Percentiles rank a stretch among this genome's conserved stretches.
Conservation (phyloP, 306 rosid genomes). For the Lupinus albus region DNA sequence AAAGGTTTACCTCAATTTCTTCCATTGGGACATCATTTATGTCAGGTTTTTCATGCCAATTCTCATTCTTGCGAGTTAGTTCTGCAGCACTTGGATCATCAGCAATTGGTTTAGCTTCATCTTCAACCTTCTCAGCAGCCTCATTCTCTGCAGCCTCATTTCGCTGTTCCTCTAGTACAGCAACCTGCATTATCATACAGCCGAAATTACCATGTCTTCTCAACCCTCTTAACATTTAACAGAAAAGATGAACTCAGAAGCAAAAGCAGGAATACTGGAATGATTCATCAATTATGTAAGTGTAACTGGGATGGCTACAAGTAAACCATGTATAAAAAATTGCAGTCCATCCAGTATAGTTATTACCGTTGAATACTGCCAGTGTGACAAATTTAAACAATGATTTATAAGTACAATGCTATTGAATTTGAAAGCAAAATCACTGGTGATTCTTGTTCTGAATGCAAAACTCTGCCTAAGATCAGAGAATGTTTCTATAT, state of each 20-base stretch:
- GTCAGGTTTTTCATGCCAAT: slow-evolving; percentile 82
- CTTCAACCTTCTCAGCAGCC: slow-evolving; percentile 62
- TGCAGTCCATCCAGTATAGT: slow-evolving; percentile 5
- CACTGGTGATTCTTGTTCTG: slow-evolving; percentile 9
- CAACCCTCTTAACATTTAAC: slow-evolving; percentile 19
- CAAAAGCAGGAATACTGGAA: not conserved
- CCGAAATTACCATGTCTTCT: slow-evolving; percentile 39
- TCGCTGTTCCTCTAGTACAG: slow-evolving; percentile 86
- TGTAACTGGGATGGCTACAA: not conserved
- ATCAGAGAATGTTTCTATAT: not conserved
- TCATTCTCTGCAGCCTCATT: slow-evolving; percentile 65
- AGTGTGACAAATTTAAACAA: not conserved
- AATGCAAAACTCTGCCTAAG: slow-evolving; percentile 6
- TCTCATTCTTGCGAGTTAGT: slow-evolving; percentile 50
- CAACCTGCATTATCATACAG: slow-evolving; percentile 62
- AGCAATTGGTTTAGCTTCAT: slow-evolving; percentile 61
- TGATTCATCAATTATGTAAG: slow-evolving; percentile 30
- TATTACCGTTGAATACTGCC: slow-evolving; percentile 11
- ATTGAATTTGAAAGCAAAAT: slow-evolving; percentile 26
- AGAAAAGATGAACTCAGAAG: slow-evolving; percentile 20
- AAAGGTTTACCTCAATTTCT: slow-evolving; percentile 72
- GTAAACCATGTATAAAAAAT: slow-evolving; percentile 5
- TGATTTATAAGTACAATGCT: not conserved
- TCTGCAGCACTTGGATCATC: slow-evolving; percentile 53
- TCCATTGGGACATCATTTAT: slow-evolving; percentile 89